Conservation (phyloP, 176 grass and related monocot genomes). For the Chloris gayana region DNA sequence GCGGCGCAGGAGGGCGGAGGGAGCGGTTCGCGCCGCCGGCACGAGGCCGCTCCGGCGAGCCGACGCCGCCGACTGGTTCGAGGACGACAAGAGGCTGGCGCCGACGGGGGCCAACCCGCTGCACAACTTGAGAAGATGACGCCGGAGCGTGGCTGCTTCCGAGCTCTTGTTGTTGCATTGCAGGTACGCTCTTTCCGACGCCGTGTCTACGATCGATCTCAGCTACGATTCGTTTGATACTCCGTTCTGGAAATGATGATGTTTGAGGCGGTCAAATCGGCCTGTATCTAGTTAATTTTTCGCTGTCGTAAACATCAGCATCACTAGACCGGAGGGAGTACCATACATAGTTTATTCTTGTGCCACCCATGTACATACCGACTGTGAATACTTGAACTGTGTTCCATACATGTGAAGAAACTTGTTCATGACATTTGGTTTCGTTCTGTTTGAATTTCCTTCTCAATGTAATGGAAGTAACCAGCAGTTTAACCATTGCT, state of each 20-base stretch:
- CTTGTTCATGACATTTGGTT: background rate
- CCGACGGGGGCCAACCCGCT: slow-evolving; percentile 70
- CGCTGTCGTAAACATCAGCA: too few relatives aligned
- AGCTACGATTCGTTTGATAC: background rate
- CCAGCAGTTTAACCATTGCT: background rate
- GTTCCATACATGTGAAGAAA: slow-evolving; percentile 4
- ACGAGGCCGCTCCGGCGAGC: too few relatives aligned
- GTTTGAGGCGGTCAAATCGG: too few relatives aligned
- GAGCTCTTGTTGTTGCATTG: background rate
- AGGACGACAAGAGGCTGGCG: slow-evolving; percentile 64
- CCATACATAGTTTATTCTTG: background rate
- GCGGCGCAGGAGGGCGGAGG: background rate
- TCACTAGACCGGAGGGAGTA: background rate
- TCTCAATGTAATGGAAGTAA: too few relatives aligned
- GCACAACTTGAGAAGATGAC: slow-evolving; percentile 50
- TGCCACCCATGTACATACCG: background rate
- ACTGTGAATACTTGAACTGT: background rate
- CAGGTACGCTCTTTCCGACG: too few relatives aligned
- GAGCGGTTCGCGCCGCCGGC: background rate
- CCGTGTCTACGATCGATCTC: background rate
- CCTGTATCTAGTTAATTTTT: background rate
- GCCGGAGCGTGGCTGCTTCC: background rate
- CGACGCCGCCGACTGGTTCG: background rate
- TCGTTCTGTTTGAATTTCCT: too few relatives aligned
- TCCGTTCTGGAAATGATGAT: too few relatives aligned